Percentiles rank a stretch among this genome's conserved stretches.
Evolutionary conservation across 148 eudicot genomes (phyloP).

Genomic region (Nyssa sinensis): DNA sequence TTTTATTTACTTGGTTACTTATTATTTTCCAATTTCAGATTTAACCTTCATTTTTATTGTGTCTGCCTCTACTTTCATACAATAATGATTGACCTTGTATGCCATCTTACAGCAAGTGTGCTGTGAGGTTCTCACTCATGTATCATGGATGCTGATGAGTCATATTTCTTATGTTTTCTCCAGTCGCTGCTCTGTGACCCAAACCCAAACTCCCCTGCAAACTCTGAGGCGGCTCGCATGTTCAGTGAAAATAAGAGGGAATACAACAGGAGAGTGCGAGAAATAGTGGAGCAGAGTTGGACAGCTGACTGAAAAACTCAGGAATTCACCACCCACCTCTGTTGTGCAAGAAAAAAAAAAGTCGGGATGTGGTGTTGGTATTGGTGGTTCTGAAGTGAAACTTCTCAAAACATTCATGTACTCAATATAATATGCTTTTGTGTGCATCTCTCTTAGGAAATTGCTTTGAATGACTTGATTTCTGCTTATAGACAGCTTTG

Average conservation of each 20-base stretch:
- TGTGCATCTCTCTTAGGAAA: constrained; percentile 4
- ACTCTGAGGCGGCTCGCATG: constrained; percentile 31
- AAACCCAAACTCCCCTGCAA: constrained; percentile 30
- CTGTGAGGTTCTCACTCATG: background rate
- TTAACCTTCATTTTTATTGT: background rate
- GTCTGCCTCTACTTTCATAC: background rate
- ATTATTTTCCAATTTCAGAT: background rate
- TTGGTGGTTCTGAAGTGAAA: background rate
- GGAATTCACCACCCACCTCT: background rate
- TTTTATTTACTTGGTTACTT: background rate
- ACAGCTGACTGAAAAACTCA: constrained; percentile 21
- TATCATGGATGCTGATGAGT: background rate
- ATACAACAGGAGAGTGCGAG: constrained; percentile 28
- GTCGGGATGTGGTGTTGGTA: background rate
- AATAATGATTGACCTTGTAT: background rate
- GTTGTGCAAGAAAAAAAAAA: background rate
- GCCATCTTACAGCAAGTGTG: background rate
- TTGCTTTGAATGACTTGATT: constrained; percentile 13
- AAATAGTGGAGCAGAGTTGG: constrained; percentile 34
- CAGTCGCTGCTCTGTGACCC: constrained; percentile 33
- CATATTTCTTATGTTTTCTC: background rate
- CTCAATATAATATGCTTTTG: constrained; percentile 7
- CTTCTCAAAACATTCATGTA: constrained; percentile 10
- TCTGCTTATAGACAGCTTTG: constrained; percentile 10
- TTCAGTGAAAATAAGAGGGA: constrained; percentile 30